Conservation (phyloP, 208 protist species). For the Trichomonas gallinae region DNA sequence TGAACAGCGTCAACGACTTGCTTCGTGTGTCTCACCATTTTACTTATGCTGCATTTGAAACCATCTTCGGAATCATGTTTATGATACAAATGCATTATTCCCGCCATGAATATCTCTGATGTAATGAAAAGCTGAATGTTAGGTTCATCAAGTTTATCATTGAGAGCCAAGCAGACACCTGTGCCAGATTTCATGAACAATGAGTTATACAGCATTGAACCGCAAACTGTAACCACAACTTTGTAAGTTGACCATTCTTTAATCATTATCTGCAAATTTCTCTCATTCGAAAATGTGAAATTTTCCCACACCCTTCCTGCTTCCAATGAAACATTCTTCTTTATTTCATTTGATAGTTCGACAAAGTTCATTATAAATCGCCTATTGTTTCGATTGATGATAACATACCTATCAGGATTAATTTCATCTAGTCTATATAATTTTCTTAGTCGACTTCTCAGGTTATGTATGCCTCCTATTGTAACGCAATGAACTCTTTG, state of each 20-base stretch:
- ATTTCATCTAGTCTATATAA: background rate
- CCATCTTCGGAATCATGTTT: background rate
- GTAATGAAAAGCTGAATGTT: background rate
- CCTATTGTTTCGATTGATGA: background rate
- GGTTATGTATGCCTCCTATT: background rate
- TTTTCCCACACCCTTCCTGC: background rate
- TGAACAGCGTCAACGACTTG: background rate
- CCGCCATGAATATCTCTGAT: background rate
- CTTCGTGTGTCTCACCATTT: background rate
- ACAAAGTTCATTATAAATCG: background rate
- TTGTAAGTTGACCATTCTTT: background rate
- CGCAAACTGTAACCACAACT: background rate
- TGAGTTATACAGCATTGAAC: background rate
- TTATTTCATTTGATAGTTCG: background rate
- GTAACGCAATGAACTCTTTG: background rate
- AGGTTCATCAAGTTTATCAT: background rate
- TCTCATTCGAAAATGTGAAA: background rate
- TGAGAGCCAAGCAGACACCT: background rate
- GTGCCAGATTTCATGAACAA: background rate
- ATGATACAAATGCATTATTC: background rate
- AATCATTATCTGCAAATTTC: background rate
- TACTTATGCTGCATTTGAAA: background rate
- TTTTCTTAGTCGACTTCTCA: background rate
- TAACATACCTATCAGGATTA: background rate
- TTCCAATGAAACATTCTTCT: background rate